phyloP scores from a whole-genome alignment of 2,329 filamentous ascomycete genomes.

The Aspergillus pseudotamarii region DNA sequence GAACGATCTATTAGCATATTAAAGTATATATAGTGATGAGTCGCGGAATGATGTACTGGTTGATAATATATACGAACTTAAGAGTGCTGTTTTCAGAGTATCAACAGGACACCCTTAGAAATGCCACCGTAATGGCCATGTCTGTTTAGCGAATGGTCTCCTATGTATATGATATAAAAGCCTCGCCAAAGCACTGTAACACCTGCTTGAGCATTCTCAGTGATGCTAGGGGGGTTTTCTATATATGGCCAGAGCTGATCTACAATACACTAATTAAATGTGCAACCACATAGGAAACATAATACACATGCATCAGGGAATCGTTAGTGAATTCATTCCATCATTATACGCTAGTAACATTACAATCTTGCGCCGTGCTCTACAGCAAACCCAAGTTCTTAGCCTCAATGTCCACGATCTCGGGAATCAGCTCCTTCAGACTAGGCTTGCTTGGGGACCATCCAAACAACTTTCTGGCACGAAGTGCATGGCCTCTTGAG shows the following conservation, averaged over 20 bases:
- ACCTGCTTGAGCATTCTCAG: too few relatives aligned
- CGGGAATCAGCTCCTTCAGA: conserved; percentile 57
- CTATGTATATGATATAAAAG: too few relatives aligned
- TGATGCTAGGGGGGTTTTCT: too few relatives aligned
- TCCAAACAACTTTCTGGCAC: conserved; percentile 41
- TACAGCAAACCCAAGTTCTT: conserved; percentile 38
- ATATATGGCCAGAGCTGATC: too few relatives aligned
- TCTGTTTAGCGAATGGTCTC: too few relatives aligned
- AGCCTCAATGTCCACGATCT: conserved; percentile 56
- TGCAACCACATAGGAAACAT: background rate
- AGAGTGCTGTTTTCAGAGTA: too few relatives aligned
- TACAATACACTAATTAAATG: too few relatives aligned
- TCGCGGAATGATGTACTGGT: background rate
- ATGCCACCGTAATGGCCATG: too few relatives aligned
- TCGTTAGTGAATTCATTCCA: conserved; percentile 11
- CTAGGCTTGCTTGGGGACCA: conserved; percentile 46
- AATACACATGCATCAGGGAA: background rate
- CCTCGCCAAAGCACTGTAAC: too few relatives aligned
- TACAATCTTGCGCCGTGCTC: background rate
- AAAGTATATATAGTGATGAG: background rate
- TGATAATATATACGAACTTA: background rate
- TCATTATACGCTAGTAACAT: background rate
- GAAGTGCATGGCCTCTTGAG: conserved; percentile 39
- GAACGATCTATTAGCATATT: too few relatives aligned
- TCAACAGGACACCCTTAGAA: too few relatives aligned